Evolutionary conservation across 2,329 filamentous ascomycete genomes (phyloP).

Genomic region (Parastagonospora avenae): DNA sequence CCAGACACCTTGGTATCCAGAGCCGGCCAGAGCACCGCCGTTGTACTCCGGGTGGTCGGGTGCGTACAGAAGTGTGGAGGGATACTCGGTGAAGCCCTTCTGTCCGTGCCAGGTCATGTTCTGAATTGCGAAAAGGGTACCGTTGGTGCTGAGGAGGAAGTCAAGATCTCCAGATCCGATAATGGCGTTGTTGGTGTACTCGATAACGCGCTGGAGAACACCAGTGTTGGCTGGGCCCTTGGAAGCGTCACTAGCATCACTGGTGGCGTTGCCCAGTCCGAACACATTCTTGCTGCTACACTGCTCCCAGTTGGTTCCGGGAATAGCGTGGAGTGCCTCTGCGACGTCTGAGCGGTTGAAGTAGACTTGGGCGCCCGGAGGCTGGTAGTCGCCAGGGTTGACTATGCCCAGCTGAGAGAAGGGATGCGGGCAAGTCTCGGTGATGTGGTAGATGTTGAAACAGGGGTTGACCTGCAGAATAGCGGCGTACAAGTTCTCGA

Average conservation of each 20-base stretch:
- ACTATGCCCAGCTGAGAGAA: slow-evolving; percentile 47
- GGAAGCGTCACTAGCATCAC: slow-evolving; percentile 39
- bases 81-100: slow-evolving; percentile 53
- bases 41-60: slow-evolving; percentile 53
- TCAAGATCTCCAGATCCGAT: slow-evolving; percentile 57
- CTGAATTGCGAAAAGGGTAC: slow-evolving; percentile 58
- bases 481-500: slow-evolving; percentile 47
- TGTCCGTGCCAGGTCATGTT: slow-evolving; percentile 60
- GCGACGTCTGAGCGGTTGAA: slow-evolving; percentile 61
- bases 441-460: slow-evolving; percentile 58
- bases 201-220: slow-evolving; percentile 56
- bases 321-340: slow-evolving; percentile 54
- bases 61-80: slow-evolving; percentile 49
- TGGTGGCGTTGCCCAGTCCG: slow-evolving; percentile 35
- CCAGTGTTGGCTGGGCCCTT: slow-evolving; percentile 47
- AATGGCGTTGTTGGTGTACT: slow-evolving; percentile 58
- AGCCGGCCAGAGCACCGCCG: slow-evolving; percentile 45
- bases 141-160: slow-evolving; percentile 56
- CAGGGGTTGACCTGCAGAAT: slow-evolving; percentile 54
- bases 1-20: slow-evolving; percentile 50
- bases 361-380: slow-evolving; percentile 50
- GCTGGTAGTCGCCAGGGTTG: slow-evolving; percentile 46
- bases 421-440: slow-evolving; percentile 52
- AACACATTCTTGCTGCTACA: slow-evolving; percentile 52
- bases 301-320: slow-evolving; percentile 50